Evolutionary conservation across 2,329 filamentous ascomycete genomes (phyloP).

Genomic region (Penicillium thymicola): DNA sequence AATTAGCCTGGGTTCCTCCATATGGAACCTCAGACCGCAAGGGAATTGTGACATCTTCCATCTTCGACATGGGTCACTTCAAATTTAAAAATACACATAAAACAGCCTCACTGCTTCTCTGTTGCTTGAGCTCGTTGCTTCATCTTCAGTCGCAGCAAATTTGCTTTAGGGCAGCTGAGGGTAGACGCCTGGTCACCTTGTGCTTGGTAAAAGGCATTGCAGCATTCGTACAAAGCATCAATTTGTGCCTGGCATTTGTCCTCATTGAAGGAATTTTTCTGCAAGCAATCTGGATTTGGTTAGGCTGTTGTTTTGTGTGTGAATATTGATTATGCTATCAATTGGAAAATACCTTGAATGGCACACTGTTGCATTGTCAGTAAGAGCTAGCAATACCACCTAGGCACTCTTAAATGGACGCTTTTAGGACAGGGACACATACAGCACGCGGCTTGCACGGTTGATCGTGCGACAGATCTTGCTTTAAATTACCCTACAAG

Average conservation of each 20-base stretch:
- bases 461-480: slow-evolving; percentile 70
- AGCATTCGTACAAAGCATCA: slow-evolving; percentile 89
- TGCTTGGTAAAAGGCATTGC: slow-evolving; percentile 78
- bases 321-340: background rate
- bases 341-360: slow-evolving; percentile 67
- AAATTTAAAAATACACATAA: background rate
- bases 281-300: slow-evolving; percentile 66
- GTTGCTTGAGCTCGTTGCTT: slow-evolving; percentile 61
- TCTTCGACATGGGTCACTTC: slow-evolving; percentile 3
- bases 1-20: slow-evolving; percentile 62
- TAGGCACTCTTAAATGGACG: background rate
- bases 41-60: slow-evolving; percentile 44
- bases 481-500: slow-evolving; percentile 51
- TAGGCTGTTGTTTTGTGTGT: background rate
- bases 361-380: slow-evolving; percentile 62
- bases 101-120: slow-evolving; percentile 12
- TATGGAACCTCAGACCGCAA: slow-evolving; percentile 54
- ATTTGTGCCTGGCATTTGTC: slow-evolving; percentile 74
- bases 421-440: slow-evolving; percentile 38
- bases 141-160: slow-evolving; percentile 77
- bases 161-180: slow-evolving; percentile 80
- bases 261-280: slow-evolving; percentile 81
- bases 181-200: slow-evolving; percentile 73
- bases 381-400: background rate
- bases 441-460: slow-evolving; percentile 84